Evolutionary conservation across 1,284 basidiomycete genomes (phyloP).

Genomic region (Malassezia caprae): DNA sequence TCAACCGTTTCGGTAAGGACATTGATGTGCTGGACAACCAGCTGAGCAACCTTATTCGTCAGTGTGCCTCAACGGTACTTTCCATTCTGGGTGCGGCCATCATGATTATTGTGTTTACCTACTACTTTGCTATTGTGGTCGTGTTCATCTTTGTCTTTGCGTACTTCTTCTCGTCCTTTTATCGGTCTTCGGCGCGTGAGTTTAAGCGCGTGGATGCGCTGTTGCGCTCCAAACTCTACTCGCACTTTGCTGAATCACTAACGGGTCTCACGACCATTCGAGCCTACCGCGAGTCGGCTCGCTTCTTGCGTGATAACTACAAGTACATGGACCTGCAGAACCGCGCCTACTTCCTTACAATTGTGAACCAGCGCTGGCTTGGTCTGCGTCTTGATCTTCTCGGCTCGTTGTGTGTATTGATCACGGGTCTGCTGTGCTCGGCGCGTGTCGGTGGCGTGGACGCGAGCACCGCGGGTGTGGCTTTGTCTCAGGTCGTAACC

Average conservation of each 20-base stretch:
- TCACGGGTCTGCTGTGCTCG: conserved; percentile 35
- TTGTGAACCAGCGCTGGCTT: conserved; percentile 75
- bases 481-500: conserved; percentile 39
- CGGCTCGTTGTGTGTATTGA: conserved; percentile 42
- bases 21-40: conserved; percentile 78
- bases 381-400: conserved; percentile 56
- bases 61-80: conserved; percentile 45
- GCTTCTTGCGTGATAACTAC: conserved; percentile 55
- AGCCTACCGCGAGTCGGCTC: conserved; percentile 56
- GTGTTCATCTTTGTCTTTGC: conserved; percentile 39
- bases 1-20: conserved; percentile 65
- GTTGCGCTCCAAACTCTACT: conserved; percentile 62
- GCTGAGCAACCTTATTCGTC: conserved; percentile 46
- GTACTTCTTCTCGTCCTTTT: conserved; percentile 58
- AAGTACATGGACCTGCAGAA: conserved; percentile 74
- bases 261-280: conserved; percentile 74
- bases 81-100: conserved; percentile 56
- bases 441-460: conserved; percentile 19
- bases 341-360: conserved; percentile 74
- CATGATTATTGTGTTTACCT: conserved; percentile 61
- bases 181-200: conserved; percentile 76
- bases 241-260: conserved; percentile 77
- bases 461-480: conserved; percentile 31
- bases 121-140: conserved; percentile 58
- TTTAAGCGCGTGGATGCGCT: conserved; percentile 69